Evolutionary conservation across 208 protist genomes (phyloP), one percentile per base, ranked within the genome.

Genomic region (Crithidia expoeki): DNA sequence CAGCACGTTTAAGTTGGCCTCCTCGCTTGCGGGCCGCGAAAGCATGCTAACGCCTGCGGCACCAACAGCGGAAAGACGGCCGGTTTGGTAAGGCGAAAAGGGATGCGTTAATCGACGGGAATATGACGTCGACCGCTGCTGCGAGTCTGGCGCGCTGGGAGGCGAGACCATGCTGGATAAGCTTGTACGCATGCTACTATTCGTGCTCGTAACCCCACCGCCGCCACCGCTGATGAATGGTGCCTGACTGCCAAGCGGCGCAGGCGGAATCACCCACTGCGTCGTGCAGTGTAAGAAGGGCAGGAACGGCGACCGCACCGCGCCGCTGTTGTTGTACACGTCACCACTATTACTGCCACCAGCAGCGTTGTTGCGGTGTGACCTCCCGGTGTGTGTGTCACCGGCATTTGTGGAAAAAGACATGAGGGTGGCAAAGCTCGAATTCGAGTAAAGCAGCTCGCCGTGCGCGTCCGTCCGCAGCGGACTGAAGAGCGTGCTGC

Each of bases 401-500:
- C 49, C 68, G 0, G 27, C 25, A 14, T 12, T 49, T 0, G 59
- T 66, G 0, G 68, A 67, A 0, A 67, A 28, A 0, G 70, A 75
- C 61, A 69, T 57, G 47, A 58, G 11, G 10, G 75, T 68, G 11
- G 40, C 36, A n/a, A 58, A 68, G 68, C 63, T 73, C 9, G 65
- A 72, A 32, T 30, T 33, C 0, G 72, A 70, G 21, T 52, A 53
- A 33, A 63, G 46, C 28, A 53, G 49, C 12, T 71, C 72, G 33
- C 64, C 57, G 23, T 60, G 63, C n/a, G 19, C 23, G n/a, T 44
- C 68, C 0, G 57, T 53, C 2, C 63, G 68, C 25, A 69, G 16
- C 21, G 63, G 34, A 23, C 63, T 69, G 7, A 64, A 4, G 53
- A 71, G 16, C 19, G 65, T 81, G 55, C 70, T 77, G 52, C 76